Evolutionary conservation across 495 filamentous ascomycete species (phyloP).

Genomic region (Penicillium antarcticum): DNA sequence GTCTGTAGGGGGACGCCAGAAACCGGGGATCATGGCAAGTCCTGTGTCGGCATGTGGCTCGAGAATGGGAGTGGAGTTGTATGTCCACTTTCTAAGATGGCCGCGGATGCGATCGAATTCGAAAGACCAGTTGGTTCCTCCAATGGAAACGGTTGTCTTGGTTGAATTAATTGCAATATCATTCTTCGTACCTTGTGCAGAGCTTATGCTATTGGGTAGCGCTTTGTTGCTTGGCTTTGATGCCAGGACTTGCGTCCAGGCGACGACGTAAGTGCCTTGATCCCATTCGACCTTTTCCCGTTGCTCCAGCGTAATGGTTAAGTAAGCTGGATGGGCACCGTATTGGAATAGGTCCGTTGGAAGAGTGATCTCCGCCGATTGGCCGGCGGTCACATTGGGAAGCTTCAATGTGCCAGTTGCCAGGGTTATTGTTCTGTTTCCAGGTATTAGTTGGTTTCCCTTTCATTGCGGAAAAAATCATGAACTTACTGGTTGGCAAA

Average conservation of each 20-base stretch:
- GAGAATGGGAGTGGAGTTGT: background rate
- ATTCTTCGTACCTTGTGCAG: background rate
- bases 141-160: background rate
- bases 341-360: constrained; percentile 6
- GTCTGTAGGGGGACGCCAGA: constrained; percentile 57
- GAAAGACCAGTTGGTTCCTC: background rate
- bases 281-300: background rate
- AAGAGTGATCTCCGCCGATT: constrained; percentile 12
- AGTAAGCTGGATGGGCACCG: background rate
- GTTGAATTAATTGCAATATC: background rate
- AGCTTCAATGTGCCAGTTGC: constrained; percentile 19
- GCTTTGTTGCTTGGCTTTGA: background rate
- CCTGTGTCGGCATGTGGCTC: constrained; percentile 4
- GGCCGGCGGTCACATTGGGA: constrained; percentile 14
- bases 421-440: background rate
- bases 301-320: constrained; percentile 3
- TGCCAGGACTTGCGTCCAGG: constrained; percentile 1
- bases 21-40: constrained; percentile 24
- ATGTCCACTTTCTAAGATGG: background rate
- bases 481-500: constrained; percentile 14
- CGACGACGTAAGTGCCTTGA: background rate
- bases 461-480: too few species aligned
- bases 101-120: constrained; percentile 1
- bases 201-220: background rate
- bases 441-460: too few species aligned